These are phyloP conservation scores for Coffea eugenioides DNA, from an alignment of 257 asterid species.

Conservation along the genomic window DNA sequence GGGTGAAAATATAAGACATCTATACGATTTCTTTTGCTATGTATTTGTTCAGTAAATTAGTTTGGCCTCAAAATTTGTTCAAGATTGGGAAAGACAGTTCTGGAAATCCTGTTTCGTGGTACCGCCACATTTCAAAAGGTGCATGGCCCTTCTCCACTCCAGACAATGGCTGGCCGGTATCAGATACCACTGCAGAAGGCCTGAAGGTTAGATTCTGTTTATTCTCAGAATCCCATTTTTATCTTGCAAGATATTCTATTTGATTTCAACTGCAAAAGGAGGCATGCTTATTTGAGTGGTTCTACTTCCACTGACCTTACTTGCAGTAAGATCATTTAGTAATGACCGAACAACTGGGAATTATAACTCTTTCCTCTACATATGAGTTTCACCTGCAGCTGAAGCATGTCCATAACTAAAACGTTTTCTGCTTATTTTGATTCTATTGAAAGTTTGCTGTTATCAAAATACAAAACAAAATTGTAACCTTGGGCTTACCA, in stretches of 20 bases:
- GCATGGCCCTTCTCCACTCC: slow-evolving; percentile 77
- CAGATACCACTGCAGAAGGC: slow-evolving; percentile 77
- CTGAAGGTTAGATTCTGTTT: slow-evolving; percentile 39
- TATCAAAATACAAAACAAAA: not conserved
- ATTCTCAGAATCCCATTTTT: not conserved
- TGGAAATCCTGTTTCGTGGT: slow-evolving; percentile 40
- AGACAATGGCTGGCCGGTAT: slow-evolving; percentile 69
- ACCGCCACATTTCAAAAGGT: slow-evolving; percentile 67
- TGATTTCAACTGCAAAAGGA: not conserved
- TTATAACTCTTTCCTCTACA: not conserved
- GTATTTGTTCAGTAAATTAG: not conserved
- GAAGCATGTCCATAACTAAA: not conserved
- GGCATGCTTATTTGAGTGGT: not conserved
- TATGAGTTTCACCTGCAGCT: not conserved
- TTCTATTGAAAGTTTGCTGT: no score
- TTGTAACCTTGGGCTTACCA: not conserved
- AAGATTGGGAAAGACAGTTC: slow-evolving; percentile 41
- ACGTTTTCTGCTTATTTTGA: not conserved
- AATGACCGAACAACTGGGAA: no score
- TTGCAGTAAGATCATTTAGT: not conserved
- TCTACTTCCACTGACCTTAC: no score
- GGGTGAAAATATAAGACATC: no score
- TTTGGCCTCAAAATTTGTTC: not conserved
- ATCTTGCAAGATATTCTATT: not conserved
- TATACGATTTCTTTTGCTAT: not conserved